Conservation (phyloP, 495 filamentous ascomycete species). For the Tuber calosporum region DNA sequence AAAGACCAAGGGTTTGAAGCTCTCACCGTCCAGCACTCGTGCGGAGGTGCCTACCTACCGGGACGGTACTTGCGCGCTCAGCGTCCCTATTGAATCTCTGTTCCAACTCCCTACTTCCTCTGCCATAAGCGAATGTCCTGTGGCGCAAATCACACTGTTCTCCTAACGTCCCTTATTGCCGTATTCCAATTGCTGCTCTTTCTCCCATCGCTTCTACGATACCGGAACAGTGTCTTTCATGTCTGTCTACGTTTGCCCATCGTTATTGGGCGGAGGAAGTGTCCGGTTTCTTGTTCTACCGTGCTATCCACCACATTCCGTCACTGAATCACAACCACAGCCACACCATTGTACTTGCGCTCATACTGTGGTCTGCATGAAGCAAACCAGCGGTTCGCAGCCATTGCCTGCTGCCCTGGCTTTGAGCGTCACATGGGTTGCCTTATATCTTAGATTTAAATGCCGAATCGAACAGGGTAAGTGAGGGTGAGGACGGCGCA, state of each 20-base stretch:
- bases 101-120: not conserved
- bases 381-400: not conserved
- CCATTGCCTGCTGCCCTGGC: not conserved
- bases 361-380: not conserved
- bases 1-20: not conserved
- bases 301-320: not conserved
- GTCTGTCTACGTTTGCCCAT: not conserved
- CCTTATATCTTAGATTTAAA: not conserved
- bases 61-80: not conserved
- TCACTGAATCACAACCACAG: not conserved
- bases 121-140: not conserved
- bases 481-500: no score
- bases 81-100: not conserved
- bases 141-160: not conserved
- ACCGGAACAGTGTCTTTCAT: not conserved
- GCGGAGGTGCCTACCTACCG: no score
- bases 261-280: not conserved
- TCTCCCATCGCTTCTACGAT: not conserved
- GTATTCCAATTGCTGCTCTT: not conserved
- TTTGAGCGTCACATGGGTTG: not conserved
- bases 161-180: not conserved
- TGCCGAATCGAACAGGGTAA: slow-evolving; percentile 3
- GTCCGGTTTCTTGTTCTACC: not conserved
- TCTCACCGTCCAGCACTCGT: not conserved
- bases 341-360: not conserved